Conservation (phyloP, 2,329 filamentous ascomycete species). For the Coniosporium tulheliwenetii region DNA sequence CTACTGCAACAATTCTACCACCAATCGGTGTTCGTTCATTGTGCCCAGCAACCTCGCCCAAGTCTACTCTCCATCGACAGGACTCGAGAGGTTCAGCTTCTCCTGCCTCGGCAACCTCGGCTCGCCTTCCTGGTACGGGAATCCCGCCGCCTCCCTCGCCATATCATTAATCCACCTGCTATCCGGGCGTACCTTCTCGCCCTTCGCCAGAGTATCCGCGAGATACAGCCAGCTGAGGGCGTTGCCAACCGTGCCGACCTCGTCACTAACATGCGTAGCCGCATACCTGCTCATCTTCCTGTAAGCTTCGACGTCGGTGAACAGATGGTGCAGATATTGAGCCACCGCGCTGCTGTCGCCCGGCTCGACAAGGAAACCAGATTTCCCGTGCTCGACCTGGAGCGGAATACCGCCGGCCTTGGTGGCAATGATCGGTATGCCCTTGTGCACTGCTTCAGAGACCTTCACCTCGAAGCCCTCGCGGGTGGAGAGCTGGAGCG, state of each 20-base stretch:
- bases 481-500: conserved; percentile 63
- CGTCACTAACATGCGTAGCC: conserved; percentile 54
- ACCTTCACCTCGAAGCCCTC: conserved; percentile 84
- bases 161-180: conserved; percentile 60
- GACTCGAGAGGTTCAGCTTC: background rate
- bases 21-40: background rate
- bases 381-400: conserved; percentile 56
- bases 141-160: conserved; percentile 48
- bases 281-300: conserved; percentile 51
- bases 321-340: conserved; percentile 47
- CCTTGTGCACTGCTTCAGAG: conserved; percentile 67
- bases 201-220: conserved; percentile 48
- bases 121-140: conserved; percentile 43
- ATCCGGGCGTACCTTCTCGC: conserved; percentile 40
- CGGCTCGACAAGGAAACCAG: conserved; percentile 58
- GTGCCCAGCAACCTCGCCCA: background rate
- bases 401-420: conserved; percentile 65
- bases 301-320: conserved; percentile 47
- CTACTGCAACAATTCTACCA: too few relatives aligned
- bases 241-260: conserved; percentile 70
- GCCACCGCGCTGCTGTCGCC: conserved; percentile 58
- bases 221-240: conserved; percentile 63
- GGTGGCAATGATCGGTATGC: conserved; percentile 62
- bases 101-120: conserved; percentile 37
- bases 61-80: background rate